Percentiles rank a stretch among this genome's conserved stretches.
Evolutionary conservation across 164 flowering plant genomes (phyloP).

Genomic region (Saururus chinensis): DNA sequence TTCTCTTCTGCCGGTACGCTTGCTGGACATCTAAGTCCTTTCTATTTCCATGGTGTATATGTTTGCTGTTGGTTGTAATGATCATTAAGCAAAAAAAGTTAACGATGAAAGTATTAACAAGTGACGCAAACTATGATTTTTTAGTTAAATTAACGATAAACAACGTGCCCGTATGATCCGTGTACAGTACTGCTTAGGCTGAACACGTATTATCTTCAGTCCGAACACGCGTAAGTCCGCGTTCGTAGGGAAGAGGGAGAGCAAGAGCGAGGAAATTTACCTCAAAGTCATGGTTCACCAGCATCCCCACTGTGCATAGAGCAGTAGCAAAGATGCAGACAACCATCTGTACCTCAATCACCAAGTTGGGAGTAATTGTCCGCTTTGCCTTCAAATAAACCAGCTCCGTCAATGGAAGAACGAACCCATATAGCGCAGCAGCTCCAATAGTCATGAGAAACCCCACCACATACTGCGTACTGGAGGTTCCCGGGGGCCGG

Average conservation of each 20-base stretch:
- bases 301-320: constrained; percentile 43
- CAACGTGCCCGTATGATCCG: no score
- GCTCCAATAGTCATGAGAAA: constrained; percentile 40
- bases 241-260: not conserved
- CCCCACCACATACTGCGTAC: constrained; percentile 21
- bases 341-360: constrained; percentile 45
- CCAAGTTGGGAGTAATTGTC: constrained; percentile 16
- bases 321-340: constrained; percentile 37
- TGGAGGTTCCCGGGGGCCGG: constrained; percentile 20
- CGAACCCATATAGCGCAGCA: constrained; percentile 31
- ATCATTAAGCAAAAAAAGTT: no score
- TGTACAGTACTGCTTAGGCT: no score
- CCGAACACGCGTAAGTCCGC: no score
- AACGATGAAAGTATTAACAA: no score
- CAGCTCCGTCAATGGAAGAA: constrained; percentile 43
- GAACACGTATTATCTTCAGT: no score
- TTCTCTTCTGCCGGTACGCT: no score
- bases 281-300: constrained; percentile 43
- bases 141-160: no score
- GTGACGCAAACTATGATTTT: no score
- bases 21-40: no score
- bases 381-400: constrained; percentile 16
- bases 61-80: no score
- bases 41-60: no score
- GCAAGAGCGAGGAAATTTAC: constrained; percentile 7